Percentiles rank a stretch among this genome's conserved stretches.
These are phyloP conservation scores for Zizania palustris DNA, from an alignment of 202 grass and related monocot species.

Conservation along the genomic window DNA sequence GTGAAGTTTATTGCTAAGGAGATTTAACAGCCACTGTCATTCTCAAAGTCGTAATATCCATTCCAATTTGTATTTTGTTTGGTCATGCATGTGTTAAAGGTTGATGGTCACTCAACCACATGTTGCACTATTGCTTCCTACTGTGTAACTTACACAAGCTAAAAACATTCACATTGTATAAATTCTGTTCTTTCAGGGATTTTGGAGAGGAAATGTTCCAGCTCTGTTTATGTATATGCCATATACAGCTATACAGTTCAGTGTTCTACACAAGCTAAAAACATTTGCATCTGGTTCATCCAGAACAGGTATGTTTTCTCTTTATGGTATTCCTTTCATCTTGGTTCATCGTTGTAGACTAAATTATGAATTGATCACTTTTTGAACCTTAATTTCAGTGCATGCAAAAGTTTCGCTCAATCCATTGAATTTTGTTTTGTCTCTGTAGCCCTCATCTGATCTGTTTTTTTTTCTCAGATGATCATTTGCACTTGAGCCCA, in stretches of 20 bases:
- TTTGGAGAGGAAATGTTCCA: constrained; percentile 99
- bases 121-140: background rate
- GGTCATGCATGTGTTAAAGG: background rate
- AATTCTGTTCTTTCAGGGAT: constrained; percentile 64
- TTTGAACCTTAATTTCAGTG: background rate
- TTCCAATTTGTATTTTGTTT: too few relatives aligned
- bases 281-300: constrained; percentile 95
- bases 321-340: background rate
- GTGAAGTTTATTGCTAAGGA: too few relatives aligned
- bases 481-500: constrained; percentile 86
- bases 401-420: background rate
- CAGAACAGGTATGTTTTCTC: constrained; percentile 61
- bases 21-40: too few relatives aligned
- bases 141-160: background rate
- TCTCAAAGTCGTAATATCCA: too few relatives aligned
- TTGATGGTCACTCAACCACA: background rate
- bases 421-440: constrained; percentile 8
- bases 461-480: constrained; percentile 57
- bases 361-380: constrained; percentile 4
- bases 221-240: constrained; percentile 96
- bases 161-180: too few relatives aligned
- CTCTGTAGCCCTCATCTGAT: constrained; percentile 36
- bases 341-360: background rate
- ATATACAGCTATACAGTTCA: constrained; percentile 96
- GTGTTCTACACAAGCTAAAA: constrained; percentile 90